Percentiles rank a stretch among this genome's conserved stretches.
Conservation (phyloP, 2,329 filamentous ascomycete species). For the Dactylellina parvicollis region DNA sequence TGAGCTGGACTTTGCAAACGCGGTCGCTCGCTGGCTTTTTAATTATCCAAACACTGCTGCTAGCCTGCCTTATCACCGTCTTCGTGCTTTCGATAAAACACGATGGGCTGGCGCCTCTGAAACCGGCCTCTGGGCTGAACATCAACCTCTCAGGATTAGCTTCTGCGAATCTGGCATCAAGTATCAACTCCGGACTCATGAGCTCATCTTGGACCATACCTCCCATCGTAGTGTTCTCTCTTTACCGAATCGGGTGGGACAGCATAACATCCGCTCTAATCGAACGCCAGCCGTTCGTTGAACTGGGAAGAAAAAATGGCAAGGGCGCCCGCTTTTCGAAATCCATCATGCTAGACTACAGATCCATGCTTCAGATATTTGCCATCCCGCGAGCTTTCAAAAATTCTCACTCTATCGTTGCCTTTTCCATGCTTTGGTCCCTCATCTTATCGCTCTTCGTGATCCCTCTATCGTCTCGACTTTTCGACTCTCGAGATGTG, state of each 20-base stretch:
- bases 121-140: not conserved
- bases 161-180: not conserved
- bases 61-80: not conserved
- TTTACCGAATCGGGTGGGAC: conserved; percentile 16
- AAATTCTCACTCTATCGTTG: conserved; percentile 4
- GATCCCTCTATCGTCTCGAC: conserved; percentile 5
- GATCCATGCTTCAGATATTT: conserved; percentile 18
- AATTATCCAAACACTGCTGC: not conserved
- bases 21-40: not conserved
- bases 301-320: conserved; percentile 6
- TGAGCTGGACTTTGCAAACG: not conserved
- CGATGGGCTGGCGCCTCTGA: conserved; percentile 2
- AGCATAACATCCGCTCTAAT: conserved; percentile 4
- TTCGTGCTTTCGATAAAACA: not conserved
- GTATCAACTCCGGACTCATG: not conserved
- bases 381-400: conserved; percentile 8
- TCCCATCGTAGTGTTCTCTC: conserved; percentile 2
- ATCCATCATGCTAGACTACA: conserved; percentile 16
- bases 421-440: conserved; percentile 14
- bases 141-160: conserved; percentile 4
- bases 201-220: conserved; percentile 15
- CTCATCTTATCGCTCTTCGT: conserved; percentile 8
- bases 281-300: conserved; percentile 18
- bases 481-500: conserved; percentile 7
- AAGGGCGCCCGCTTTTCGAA: conserved; percentile 10